Evolutionary conservation across 2,329 filamentous ascomycete genomes (phyloP).

Genomic region (Bipolaris zeicola): DNA sequence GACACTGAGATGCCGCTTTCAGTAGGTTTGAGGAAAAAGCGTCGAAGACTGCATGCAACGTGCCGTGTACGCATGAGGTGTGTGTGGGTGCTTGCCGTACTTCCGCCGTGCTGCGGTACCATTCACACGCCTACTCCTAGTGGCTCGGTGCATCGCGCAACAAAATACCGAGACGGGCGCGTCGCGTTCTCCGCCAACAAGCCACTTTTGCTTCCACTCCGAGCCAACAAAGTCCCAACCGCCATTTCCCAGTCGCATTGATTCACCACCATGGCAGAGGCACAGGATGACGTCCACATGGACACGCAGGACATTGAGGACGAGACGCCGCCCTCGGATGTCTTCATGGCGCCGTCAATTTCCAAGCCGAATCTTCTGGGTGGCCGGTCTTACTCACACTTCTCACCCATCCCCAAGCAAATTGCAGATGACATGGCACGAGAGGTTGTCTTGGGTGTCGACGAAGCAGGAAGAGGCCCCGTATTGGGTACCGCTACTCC

Average conservation of each 20-base stretch:
- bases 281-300: constrained; percentile 39
- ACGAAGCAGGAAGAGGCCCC: constrained; percentile 91
- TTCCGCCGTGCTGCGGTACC: not conserved
- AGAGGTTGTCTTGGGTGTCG: constrained; percentile 82
- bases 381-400: constrained; percentile 56
- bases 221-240: not conserved
- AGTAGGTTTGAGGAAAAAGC: constrained; percentile 17
- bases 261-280: constrained; percentile 32
- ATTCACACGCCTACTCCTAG: not conserved
- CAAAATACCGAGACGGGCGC: constrained; percentile 12
- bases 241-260: not conserved
- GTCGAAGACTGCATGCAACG: constrained; percentile 29
- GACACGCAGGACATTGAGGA: constrained; percentile 44
- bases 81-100: constrained; percentile 10
- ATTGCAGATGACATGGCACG: constrained; percentile 53
- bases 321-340: constrained; percentile 43
- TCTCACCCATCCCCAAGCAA: constrained; percentile 51
- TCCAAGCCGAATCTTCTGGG: constrained; percentile 45
- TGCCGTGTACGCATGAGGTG: constrained; percentile 26
- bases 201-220: constrained; percentile 10
- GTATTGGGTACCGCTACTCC: constrained; percentile 70
- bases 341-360: constrained; percentile 58
- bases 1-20: constrained; percentile 11
- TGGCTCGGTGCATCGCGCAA: constrained; percentile 10
- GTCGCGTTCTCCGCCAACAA: constrained; percentile 22